Conservation (phyloP, 108 stramenopile species). For the Phaeodactylum tricornutum region DNA sequence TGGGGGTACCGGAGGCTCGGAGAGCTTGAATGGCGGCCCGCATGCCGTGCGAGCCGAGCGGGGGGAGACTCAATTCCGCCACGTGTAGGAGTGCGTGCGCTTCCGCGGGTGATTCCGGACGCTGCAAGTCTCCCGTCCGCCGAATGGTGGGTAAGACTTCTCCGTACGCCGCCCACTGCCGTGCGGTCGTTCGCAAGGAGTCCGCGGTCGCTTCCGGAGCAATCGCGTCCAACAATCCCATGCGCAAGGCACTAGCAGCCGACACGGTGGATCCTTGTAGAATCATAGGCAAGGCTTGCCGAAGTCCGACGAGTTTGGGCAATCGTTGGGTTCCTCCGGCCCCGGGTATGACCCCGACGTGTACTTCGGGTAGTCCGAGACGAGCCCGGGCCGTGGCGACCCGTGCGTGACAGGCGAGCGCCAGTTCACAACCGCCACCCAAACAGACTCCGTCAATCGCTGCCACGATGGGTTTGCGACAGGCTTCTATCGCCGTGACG, state of each 20-base stretch:
- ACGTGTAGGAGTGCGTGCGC: conserved; percentile 42
- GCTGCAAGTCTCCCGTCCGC: conserved; percentile 29
- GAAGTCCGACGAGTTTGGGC: conserved; percentile 73
- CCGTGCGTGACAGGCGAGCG: conserved; percentile 89
- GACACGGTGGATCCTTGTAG: conserved; percentile 60
- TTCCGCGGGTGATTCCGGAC: conserved; percentile 26
- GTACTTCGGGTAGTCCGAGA: conserved; percentile 91
- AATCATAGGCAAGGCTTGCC: conserved; percentile 76
- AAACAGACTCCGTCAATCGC: conserved; percentile 83
- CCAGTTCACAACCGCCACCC: conserved; percentile 94
- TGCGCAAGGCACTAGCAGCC: conserved; percentile 42
- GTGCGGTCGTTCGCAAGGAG: conserved; percentile 31
- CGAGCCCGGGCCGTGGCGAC: conserved; percentile 33
- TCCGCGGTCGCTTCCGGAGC: conserved; percentile 1
- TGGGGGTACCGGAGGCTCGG: conserved; percentile 43
- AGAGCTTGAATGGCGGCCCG: conserved; percentile 68
- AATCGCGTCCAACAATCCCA: conserved; percentile 4
- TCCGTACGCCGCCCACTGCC: conserved; percentile 57
- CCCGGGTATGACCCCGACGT: conserved; percentile 93
- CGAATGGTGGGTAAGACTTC: conserved; percentile 29
- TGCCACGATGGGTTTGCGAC: conserved; percentile 89
- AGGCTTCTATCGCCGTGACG: conserved; percentile 48
- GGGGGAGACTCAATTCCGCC: conserved; percentile 53
- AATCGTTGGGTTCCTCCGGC: conserved; percentile 97
- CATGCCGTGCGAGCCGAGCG: conserved; percentile 56